phyloP scores from a whole-genome alignment of 768 basidiomycete genomes.

The Phaeotremella skinneri region DNA sequence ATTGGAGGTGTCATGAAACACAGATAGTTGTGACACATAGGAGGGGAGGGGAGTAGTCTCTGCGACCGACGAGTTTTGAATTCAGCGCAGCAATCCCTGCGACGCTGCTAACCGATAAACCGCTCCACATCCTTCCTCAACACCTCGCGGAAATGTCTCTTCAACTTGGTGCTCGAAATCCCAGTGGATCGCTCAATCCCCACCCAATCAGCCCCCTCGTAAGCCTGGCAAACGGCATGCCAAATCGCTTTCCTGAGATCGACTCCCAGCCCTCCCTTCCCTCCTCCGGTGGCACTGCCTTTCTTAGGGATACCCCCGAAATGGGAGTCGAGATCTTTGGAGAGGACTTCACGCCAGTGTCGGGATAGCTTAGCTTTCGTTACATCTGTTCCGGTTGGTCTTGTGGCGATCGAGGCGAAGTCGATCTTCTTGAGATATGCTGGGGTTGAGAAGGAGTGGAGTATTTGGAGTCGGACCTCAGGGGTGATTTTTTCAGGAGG shows the following conservation, averaged over 20 bases:
- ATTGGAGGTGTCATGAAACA: no score
- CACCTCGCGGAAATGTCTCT: constrained; percentile 39
- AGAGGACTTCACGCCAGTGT: constrained; percentile 41
- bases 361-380: constrained; percentile 23
- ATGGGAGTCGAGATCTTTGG: constrained; percentile 18
- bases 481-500: constrained; percentile 31
- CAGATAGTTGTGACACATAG: no score
- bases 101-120: constrained; percentile 14
- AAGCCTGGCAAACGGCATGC: constrained; percentile 21
- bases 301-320: neutral
- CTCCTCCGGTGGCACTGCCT: neutral
- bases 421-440: constrained; percentile 16
- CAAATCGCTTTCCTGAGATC: constrained; percentile 24
- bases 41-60: no score
- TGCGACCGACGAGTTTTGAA: no score
- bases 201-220: constrained; percentile 34
- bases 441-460: constrained; percentile 16
- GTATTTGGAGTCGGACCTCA: constrained; percentile 11
- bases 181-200: constrained; percentile 6
- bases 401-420: constrained; percentile 8
- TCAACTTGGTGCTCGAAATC: constrained; percentile 24
- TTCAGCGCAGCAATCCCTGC: no score
- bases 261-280: constrained; percentile 20
- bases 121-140: constrained; percentile 36
- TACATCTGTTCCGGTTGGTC: neutral